Percentiles rank a stretch among this genome's conserved stretches.
phyloP scores from a whole-genome alignment of 164 flowering plant genomes.

The Santalum album region DNA sequence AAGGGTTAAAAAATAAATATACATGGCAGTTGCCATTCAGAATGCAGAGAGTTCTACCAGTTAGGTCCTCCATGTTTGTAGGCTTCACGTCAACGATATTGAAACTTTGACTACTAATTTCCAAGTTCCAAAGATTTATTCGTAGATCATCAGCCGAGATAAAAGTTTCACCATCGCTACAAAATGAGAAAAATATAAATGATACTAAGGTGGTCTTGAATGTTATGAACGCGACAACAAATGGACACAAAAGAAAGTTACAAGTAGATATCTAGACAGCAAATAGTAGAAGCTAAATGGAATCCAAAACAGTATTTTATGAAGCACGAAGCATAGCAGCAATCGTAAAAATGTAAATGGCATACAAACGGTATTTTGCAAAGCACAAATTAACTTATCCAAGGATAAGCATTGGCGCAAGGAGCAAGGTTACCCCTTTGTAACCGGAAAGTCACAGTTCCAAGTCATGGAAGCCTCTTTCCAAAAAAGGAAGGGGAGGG shows the following conservation, averaged over 20 bases:
- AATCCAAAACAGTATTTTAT: too few relatives aligned
- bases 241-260: too few relatives aligned
- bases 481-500: too few relatives aligned
- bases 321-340: too few relatives aligned
- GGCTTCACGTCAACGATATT: conserved; percentile 87
- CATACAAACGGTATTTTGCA: background rate
- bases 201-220: background rate
- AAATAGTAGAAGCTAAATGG: too few relatives aligned
- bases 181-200: conserved; percentile 1
- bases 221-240: too few relatives aligned
- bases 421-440: too few relatives aligned
- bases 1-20: too few relatives aligned
- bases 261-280: too few relatives aligned
- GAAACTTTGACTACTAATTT: conserved; percentile 69
- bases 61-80: conserved; percentile 76
- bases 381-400: background rate
- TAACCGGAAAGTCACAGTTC: too few relatives aligned
- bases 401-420: too few relatives aligned
- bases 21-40: background rate
- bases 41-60: conserved; percentile 29
- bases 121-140: conserved; percentile 88
- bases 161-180: conserved; percentile 82
- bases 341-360: background rate
- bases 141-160: conserved; percentile 83
- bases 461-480: too few relatives aligned